Evolutionary conservation across 1,284 basidiomycete species (phyloP).

Genomic region (Megacollybia platyphylla): DNA sequence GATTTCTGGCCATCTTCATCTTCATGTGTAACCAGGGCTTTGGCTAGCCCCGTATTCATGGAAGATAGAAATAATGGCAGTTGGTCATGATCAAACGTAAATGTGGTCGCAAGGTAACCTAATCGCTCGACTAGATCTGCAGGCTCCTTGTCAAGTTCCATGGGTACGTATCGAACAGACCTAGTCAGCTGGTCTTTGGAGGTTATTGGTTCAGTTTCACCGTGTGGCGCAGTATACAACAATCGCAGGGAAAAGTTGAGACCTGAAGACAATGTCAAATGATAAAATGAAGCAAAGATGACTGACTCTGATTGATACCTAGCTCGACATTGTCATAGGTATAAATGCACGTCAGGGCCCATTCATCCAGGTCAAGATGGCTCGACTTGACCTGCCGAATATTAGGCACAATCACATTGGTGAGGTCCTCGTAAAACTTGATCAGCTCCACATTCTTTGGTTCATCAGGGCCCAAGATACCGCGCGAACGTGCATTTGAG

Average conservation of each 20-base stretch:
- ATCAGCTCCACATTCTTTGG: conserved; percentile 37
- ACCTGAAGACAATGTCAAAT: conserved; percentile 21
- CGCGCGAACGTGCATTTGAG: conserved; percentile 14
- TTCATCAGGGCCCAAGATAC: conserved; percentile 26
- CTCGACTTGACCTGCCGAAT: conserved; percentile 27
- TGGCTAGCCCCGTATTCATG: conserved; percentile 27
- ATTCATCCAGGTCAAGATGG: conserved; percentile 26
- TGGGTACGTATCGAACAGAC: conserved; percentile 47
- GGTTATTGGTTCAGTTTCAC: conserved; percentile 13
- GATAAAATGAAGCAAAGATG: not conserved
- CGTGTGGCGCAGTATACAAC: conserved; percentile 21
- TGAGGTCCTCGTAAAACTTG: conserved; percentile 48
- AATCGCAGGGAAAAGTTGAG: conserved; percentile 47
- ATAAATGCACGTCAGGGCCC: conserved; percentile 37
- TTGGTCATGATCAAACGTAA: conserved; percentile 57
- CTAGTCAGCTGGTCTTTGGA: conserved; percentile 25
- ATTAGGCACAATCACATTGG: conserved; percentile 39
- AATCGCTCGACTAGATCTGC: conserved; percentile 39
- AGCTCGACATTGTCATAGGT: conserved; percentile 25
- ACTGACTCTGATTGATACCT: conserved; percentile 26
- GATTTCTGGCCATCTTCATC: conserved; percentile 4
- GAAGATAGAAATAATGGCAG: conserved; percentile 40
- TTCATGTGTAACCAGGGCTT: conserved; percentile 17
- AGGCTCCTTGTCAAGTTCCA: conserved; percentile 48
- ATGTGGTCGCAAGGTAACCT: conserved; percentile 47